Conservation (phyloP, 83 land plant species). For the Diphasiastrum complanatum region DNA sequence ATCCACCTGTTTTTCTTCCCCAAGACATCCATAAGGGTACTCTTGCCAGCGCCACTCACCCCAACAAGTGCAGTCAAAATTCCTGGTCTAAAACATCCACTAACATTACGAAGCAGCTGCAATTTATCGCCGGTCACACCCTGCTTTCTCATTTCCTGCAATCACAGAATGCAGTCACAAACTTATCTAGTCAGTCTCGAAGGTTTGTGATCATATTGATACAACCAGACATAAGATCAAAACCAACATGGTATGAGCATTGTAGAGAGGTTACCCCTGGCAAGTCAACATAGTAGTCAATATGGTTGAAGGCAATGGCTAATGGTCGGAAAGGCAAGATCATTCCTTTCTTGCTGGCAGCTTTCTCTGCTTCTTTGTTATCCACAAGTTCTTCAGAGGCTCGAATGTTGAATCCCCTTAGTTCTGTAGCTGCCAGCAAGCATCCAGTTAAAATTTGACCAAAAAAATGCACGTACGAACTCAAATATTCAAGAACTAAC, state of each 20-base stretch:
- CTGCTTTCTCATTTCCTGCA: constrained; percentile 44
- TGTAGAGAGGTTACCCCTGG: constrained; percentile 37
- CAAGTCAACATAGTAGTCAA: constrained; percentile 55
- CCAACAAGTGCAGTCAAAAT: constrained; percentile 52
- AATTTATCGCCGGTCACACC: constrained; percentile 38
- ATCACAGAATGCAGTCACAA: constrained; percentile 22
- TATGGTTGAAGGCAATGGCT: constrained; percentile 42
- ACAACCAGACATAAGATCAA: not conserved
- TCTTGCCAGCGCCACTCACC: constrained; percentile 69
- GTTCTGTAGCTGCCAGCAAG: not conserved
- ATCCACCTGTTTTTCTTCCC: constrained; percentile 66
- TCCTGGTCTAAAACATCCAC: constrained; percentile 62
- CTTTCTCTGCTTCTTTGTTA: constrained; percentile 2
- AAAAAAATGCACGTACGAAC: too few species aligned
- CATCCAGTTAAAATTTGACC: not conserved
- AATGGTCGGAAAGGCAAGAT: constrained; percentile 54
- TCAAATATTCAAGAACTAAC: not conserved
- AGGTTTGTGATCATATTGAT: not conserved
- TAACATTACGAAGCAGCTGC: constrained; percentile 44
- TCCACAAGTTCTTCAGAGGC: constrained; percentile 11
- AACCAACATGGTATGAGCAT: not conserved
- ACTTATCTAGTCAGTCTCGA: constrained; percentile 18
- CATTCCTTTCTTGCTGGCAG: constrained; percentile 34
- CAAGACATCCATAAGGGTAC: constrained; percentile 63
- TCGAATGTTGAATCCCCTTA: constrained; percentile 26